A percentile compares a stretch with the other conserved stretches of the same genome.
Evolutionary conservation across 2,329 filamentous ascomycete species (phyloP).

Genomic region (Colletotrichum sp.): DNA sequence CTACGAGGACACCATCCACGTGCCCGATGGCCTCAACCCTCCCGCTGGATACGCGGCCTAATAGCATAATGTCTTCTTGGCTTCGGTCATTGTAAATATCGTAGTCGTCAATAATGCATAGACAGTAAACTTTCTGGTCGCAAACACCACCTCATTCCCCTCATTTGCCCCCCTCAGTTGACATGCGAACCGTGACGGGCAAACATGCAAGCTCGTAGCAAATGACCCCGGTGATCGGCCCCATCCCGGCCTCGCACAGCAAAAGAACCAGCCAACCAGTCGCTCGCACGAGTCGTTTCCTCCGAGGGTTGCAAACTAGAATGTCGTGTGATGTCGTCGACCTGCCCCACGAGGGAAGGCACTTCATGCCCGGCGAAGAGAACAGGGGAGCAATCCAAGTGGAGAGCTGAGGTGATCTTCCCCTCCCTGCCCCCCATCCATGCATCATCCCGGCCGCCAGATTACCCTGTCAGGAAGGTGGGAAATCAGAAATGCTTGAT

Average conservation of each 20-base stretch:
- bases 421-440: not conserved
- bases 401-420: not conserved
- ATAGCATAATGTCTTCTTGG: not conserved
- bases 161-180: not conserved
- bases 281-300: not conserved
- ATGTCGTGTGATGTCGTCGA: not conserved
- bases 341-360: not conserved
- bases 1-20: slow-evolving; percentile 43
- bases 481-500: not conserved
- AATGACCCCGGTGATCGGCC: not conserved
- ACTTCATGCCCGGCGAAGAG: not conserved
- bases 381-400: not conserved
- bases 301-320: not conserved
- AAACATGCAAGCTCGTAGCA: not conserved
- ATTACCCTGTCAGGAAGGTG: not conserved
- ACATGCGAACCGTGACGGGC: not conserved
- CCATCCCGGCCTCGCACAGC: not conserved
- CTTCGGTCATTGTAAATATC: not conserved
- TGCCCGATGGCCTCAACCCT: slow-evolving; percentile 47
- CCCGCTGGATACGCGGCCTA: slow-evolving; percentile 38
- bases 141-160: not conserved
- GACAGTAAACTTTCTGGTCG: not conserved
- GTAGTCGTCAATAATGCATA: not conserved
- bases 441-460: not conserved
- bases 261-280: not conserved